Evolutionary conservation across 176 grass and related monocot species (phyloP), one percentile per base, ranked within the genome.

Genomic region (Calamus simplicifolius): DNA sequence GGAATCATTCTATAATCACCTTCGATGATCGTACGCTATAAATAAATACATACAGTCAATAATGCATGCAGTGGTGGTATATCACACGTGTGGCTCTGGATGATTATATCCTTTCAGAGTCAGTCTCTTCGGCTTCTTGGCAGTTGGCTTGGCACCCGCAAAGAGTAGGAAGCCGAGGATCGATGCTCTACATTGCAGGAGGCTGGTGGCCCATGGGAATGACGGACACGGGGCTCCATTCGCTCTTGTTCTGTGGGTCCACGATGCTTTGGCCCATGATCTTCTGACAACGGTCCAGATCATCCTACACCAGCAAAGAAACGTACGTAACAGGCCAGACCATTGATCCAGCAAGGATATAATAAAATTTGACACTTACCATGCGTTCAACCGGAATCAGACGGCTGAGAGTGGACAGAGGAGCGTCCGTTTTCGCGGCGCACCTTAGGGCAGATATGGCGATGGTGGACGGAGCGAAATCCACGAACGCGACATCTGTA

Each of bases 391-490:
- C 38, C 2, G 29, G 67, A 75, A 76, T 61, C 19, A 60, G 58
- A 29, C 16, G 56, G 30, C 16, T 53, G 18, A 66, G 15, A 38
- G 19, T 21, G 18, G 54, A 17, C 29, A 54, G 50, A 13, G 4
- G 43, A 66, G 19, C 19, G 17, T 79, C 67, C 18, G 14, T 65
- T 17, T 12, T 43, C 1, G 23, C 61, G 27, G 61, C 61, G 26
- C 68, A 77, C 18, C 50, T 58, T 6, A 97, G 25, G 12, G 92
- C 92, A 3, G 87, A 79, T 2, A 66, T 49, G 4, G 84, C 80
- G 16, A 97, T 2, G 2, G 70, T 49, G 0, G 78, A 88, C 5
- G 75, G 43, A 21, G 73, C 68, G 57, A 91, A 95, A 23, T 57
- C 71, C 55, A 82, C 66, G 27, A 88, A 48, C 0, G 57, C 75